phyloP scores from a whole-genome alignment of 768 basidiomycete species.

The Serendipita sp. region DNA sequence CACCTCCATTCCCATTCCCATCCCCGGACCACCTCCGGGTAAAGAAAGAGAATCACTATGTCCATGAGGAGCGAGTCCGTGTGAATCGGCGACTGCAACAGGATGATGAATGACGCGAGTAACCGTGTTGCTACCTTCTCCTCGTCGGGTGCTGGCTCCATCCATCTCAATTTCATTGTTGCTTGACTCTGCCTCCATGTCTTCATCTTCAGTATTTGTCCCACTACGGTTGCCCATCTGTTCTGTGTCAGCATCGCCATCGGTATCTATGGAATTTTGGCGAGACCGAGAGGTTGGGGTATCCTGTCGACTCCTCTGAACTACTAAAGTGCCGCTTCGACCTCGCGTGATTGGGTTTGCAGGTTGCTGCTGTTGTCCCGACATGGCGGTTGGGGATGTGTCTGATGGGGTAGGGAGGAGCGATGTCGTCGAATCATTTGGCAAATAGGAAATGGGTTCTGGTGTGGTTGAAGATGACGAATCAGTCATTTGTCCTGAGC shows the following conservation, averaged over 20 bases:
- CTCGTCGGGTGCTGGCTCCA: slow-evolving; percentile 11
- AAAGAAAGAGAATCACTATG: background rate
- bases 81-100: slow-evolving; percentile 26
- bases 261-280: background rate
- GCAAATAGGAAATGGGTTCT: background rate
- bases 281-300: background rate
- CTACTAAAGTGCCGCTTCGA: background rate
- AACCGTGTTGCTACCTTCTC: background rate
- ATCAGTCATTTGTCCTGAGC: background rate
- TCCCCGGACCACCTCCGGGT: slow-evolving; percentile 2
- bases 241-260: background rate
- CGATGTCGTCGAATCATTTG: background rate
- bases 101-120: background rate
- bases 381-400: background rate
- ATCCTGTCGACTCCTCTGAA: background rate
- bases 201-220: slow-evolving; percentile 3
- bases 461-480: background rate
- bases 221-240: background rate
- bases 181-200: background rate
- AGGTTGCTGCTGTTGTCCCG: background rate
- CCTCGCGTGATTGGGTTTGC: background rate
- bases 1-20: slow-evolving; percentile 29
- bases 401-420: background rate
- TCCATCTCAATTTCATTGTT: slow-evolving; percentile 12
- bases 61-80: background rate